Evolutionary conservation across 2,329 filamentous ascomycete genomes (phyloP), one percentile per base, ranked within the genome.

Genomic region (Sphaerostilbella broomeana): DNA sequence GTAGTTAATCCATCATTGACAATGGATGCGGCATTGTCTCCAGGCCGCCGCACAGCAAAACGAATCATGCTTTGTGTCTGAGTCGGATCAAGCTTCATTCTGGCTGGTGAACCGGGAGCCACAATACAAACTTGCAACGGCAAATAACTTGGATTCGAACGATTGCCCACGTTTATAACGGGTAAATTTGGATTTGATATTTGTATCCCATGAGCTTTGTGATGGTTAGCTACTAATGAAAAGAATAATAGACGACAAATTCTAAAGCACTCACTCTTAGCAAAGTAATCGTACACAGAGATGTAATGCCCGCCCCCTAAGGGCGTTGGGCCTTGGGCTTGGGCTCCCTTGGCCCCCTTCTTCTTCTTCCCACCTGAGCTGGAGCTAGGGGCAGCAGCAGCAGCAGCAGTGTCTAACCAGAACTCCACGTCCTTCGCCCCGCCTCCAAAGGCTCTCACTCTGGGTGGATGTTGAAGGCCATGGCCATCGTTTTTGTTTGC

Each of bases 41-140:
- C 62, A 0, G 80, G 80, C 3, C 51, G 57, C 11, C 74, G 67
- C 13, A 78, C 75, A 5, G 80, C 77, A 49, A 81, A 80, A 0
- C 49, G 54, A 27, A 84, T 73, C 77, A 84, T 81, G 2, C 65
- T 47, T 2, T 63, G 55, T 0, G 77, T 81, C 50, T 84, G 77
- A 0, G 57, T 49, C 0, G 68, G 59, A 15, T 58, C 63, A 5
- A 84, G 64, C 44, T 72, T 67, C 2, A 62, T 54, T 6, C 63
- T 67, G 19, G 71, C 70, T 1, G 65, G 58, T 52, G 84, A 78
- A 1, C 77, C 78, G 5, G 70, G 65, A 4, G 72, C 43, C 2
- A 84, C 69, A 0, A 52, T 38, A 52, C 77, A 81, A 4, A 77
- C 65, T 49, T 84, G 70, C 0, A 67, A 58, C 0, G 80, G 80